Evolutionary conservation across 306 rosid species (phyloP).

Genomic region (Pterocarpus santalinus): DNA sequence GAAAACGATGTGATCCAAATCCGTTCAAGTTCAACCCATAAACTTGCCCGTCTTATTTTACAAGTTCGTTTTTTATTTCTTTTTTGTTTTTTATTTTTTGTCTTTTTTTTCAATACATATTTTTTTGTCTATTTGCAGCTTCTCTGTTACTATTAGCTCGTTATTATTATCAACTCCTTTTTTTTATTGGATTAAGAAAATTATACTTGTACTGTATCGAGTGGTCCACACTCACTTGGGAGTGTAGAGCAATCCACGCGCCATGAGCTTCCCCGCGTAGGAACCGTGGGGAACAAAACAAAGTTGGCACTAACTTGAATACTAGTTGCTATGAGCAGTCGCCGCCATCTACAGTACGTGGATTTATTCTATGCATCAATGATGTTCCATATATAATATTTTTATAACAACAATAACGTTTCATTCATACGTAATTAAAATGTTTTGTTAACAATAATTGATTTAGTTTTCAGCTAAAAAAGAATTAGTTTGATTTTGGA

Average conservation of each 20-base stretch:
- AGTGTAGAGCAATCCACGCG: conserved; percentile 7
- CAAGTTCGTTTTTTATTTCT: not conserved
- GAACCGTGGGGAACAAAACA: not conserved
- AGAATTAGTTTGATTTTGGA: not conserved
- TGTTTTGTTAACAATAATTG: too few relatives aligned
- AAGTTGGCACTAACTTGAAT: conserved; percentile 1
- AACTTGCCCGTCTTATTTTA: too few relatives aligned
- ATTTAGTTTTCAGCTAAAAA: too few relatives aligned
- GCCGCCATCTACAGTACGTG: not conserved
- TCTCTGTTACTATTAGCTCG: not conserved
- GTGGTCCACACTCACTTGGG: not conserved
- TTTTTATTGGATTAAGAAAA: not conserved
- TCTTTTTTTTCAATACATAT: too few relatives aligned
- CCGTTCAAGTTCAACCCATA: not conserved
- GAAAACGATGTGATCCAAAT: not conserved
- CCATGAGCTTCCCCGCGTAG: not conserved
- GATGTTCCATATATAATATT: not conserved
- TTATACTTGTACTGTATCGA: not conserved
- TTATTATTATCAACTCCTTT: too few relatives aligned
- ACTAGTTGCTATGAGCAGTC: not conserved
- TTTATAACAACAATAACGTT: too few relatives aligned
- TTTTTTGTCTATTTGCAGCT: not conserved
- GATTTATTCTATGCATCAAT: conserved; percentile 31
- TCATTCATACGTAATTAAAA: too few relatives aligned
- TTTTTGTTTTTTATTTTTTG: not conserved